Percentiles rank a stretch among this genome's conserved stretches.
Conservation (phyloP, 805 yeast species). For the Yarrowia osloensis region DNA sequence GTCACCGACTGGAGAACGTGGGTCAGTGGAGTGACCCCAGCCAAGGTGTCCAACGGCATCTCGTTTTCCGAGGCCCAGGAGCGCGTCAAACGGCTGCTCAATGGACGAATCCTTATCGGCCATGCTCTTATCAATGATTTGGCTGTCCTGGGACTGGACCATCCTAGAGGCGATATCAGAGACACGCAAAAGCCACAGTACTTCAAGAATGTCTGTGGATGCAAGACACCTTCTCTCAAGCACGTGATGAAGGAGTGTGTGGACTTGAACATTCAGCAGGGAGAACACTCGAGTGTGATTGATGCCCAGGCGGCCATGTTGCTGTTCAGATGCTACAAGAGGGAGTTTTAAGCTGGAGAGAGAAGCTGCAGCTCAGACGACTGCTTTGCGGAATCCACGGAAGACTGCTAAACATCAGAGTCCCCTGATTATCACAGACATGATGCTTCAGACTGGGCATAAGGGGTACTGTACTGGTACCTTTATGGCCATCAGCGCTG, state of each 20-base stretch:
- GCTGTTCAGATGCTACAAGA: slow-evolving; percentile 63
- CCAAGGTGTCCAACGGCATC: slow-evolving; percentile 67
- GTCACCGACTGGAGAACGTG: slow-evolving; percentile 92
- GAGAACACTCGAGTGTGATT: slow-evolving; percentile 83
- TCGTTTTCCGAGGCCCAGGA: slow-evolving; percentile 67
- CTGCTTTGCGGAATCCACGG: no score
- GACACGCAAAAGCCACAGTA: slow-evolving; percentile 71
- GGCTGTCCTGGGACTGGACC: slow-evolving; percentile 63
- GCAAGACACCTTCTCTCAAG: slow-evolving; percentile 73
- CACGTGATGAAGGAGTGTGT: slow-evolving; percentile 60
- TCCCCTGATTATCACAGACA: no score
- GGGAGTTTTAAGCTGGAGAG: slow-evolving; percentile 31
- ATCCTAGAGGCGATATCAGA: slow-evolving; percentile 62
- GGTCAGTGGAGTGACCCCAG: slow-evolving; percentile 83
- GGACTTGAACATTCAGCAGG: slow-evolving; percentile 64
- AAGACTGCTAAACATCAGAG: no score
- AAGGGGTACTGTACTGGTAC: no score
- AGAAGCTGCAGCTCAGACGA: neutral
- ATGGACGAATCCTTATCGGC: slow-evolving; percentile 62
- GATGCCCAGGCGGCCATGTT: slow-evolving; percentile 90
- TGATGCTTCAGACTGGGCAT: no score
- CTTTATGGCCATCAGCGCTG: no score
- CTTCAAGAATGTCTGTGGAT: slow-evolving; percentile 60
- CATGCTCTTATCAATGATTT: slow-evolving; percentile 84
- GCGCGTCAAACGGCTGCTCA: slow-evolving; percentile 53